Evolutionary conservation across 805 yeast genomes (phyloP).

Genomic region (Candida cerambycidarum): DNA sequence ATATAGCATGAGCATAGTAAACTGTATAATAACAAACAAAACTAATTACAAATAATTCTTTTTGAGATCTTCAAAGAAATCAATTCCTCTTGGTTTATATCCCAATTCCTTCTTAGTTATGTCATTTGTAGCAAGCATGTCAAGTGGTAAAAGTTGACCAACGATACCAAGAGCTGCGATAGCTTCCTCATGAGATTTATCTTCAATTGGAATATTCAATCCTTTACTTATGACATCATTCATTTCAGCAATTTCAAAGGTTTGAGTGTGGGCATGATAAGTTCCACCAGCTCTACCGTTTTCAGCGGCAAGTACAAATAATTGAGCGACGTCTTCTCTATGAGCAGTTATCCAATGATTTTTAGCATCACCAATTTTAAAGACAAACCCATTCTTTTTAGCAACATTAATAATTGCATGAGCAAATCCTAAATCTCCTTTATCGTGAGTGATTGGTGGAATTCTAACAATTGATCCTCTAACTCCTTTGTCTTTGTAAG

Average conservation of each 20-base stretch:
- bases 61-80: neutral
- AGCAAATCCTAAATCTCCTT: slow-evolving; percentile 26
- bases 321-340: slow-evolving; percentile 30
- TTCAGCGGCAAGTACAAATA: slow-evolving; percentile 18
- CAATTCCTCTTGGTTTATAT: slow-evolving; percentile 24
- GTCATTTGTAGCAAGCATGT: slow-evolving; percentile 14
- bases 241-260: slow-evolving; percentile 21
- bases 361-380: slow-evolving; percentile 32
- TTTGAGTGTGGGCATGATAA: slow-evolving; percentile 17
- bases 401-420: slow-evolving; percentile 24
- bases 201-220: slow-evolving; percentile 14
- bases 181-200: slow-evolving; percentile 15
- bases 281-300: slow-evolving; percentile 11
- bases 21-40: too few relatives aligned
- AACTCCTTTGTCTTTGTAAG: slow-evolving; percentile 20
- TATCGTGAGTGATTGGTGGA: slow-evolving; percentile 36
- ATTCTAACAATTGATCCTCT: slow-evolving; percentile 23
- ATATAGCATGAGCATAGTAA: neutral
- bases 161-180: slow-evolving; percentile 13
- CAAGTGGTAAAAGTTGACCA: neutral
- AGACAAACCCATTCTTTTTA: slow-evolving; percentile 27
- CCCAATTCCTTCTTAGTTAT: slow-evolving; percentile 20
- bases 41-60: neutral
- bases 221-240: slow-evolving; percentile 23
- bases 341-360: slow-evolving; percentile 32